Evolutionary conservation across 768 basidiomycete species (phyloP), one percentile per base, ranked within the genome.

Genomic region (Dioszegia crocea): DNA sequence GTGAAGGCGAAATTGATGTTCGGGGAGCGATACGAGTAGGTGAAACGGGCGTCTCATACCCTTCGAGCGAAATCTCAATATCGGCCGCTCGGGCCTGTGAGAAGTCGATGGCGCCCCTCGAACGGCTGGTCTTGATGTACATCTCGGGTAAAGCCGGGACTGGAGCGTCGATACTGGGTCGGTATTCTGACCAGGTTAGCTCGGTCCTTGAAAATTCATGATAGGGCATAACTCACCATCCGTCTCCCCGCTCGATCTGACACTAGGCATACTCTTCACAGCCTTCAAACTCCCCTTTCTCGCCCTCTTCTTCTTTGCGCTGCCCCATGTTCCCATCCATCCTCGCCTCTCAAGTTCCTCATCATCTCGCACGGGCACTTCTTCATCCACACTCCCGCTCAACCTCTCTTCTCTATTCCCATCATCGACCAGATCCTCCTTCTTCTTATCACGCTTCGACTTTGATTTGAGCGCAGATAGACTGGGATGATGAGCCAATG

Each of bases 401-500:
- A 53, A 27, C 10, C 51, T 23, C 26, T 53, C 51, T 29, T 53
- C 51, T 26, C 24, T 39, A 19, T 53, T 38, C 23, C 29, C 44
- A 0, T 48, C 31, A 41, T 52, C 45, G 33, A 33, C 33, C 6
- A 26, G 45, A 47, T 61, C 56, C 16, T 50, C 31, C 57, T 51
- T 30, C 38, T 23, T 51, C 55, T 58, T 55, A 1, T 49, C 36
- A 12, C 21, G n/a, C 54, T 56, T 56, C 56, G 63, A 17, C 56
- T 62, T 40, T 30, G 59, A 3, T 52, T 61, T 65, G 11, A 72
- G 55, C 3, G 67, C 70, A 9, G 67, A 68, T 12, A 72, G 55
- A 39, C 60, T 63, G 9, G 70, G 67, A 59, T 69, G 65, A 44
- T 72, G 70, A 0, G 70, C 70, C 14, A 72, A 46, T 4, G 61